Base-by-base conservation (phyloP, 75 land plant species). In the Pinus albicaulis region DNA sequence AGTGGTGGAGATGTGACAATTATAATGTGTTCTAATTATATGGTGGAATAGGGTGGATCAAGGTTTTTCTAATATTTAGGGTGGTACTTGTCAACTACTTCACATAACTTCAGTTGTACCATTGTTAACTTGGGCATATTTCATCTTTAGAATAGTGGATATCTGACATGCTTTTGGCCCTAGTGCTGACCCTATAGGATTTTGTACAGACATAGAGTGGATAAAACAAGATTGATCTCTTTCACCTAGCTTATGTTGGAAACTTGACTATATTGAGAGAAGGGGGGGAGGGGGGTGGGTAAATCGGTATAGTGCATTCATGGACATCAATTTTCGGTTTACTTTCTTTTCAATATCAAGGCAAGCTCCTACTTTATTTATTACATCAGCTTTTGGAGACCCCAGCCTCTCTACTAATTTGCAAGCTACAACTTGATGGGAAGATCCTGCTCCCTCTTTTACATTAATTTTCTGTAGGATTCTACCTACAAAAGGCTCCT, bases 1-100 rank as follows among this genome's bases (percentile, higher is more conserved):
- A 64, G 0, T 28, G 44, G n/a, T 41, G 71, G n/a, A 68, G n/a
- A 44, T 72, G 14, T 72, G 38, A 61, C 26, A 24, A 68, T 76
- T 75, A 23, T 58, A 11, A 66, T 76, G 8, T 57, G 34, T 76
- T 76, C 23, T 25, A 56, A 7, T 73, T 73, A 12, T 24, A 55
- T 55, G 16, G 59, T 55, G 72, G 12, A 36, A 38, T 8, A 19
- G 38, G 19, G 13, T 13, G n/a, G n/a, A 17, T 8, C 34, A 38
- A n/a, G 7, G 15, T 24, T n/a, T 73, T 19, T 55, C 19, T 8
- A 58, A 52, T 53, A 7, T 12, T 22, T 14, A 14, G 34, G 31
- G 16, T 73, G 16, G 11, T 53, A 24, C 23, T 7, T 53, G 28
- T 25, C n/a, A 55, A 25, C 8, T n/a, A 3, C 22, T 68, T 41